Evolutionary conservation across 2,329 filamentous ascomycete species (phyloP).

Genomic region (Xylaria hypoxylon): DNA sequence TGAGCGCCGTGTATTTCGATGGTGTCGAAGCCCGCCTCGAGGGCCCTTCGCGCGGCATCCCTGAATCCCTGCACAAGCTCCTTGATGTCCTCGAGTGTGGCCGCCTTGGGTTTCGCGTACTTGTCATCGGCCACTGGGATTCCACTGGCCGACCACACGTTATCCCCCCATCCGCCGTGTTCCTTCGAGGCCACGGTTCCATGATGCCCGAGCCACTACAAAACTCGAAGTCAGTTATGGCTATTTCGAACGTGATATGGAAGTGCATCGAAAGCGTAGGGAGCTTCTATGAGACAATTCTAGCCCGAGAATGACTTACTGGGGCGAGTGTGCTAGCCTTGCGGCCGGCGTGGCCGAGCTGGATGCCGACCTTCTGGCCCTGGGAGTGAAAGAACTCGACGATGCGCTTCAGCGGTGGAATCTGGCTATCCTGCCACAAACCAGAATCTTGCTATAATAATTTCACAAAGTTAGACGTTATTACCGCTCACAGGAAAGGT

Average conservation of each 20-base stretch:
- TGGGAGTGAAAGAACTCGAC: conserved; percentile 85
- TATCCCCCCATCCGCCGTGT: conserved; percentile 54
- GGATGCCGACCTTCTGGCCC: conserved; percentile 79
- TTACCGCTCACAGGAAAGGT: not conserved
- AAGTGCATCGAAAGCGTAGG: not conserved
- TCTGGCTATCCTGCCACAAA: conserved; percentile 87
- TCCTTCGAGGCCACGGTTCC: conserved; percentile 51
- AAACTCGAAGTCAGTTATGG: not conserved
- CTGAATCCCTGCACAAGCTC: conserved; percentile 52
- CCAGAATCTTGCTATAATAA: conserved; percentile 70
- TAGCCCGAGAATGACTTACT: not conserved
- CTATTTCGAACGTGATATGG: not conserved
- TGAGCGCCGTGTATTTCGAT: conserved; percentile 83
- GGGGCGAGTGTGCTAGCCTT: conserved; percentile 72
- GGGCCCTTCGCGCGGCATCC: conserved; percentile 53
- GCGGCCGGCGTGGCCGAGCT: conserved; percentile 83
- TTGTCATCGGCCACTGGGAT: conserved; percentile 66
- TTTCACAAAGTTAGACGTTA: not conserved
- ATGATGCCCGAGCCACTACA: conserved; percentile 68
- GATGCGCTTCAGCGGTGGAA: conserved; percentile 75
- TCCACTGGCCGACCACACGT: conserved; percentile 64
- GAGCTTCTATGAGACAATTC: no score
- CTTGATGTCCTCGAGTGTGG: conserved; percentile 60
- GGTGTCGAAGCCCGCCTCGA: conserved; percentile 68
- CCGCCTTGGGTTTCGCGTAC: conserved; percentile 68